Base-by-base conservation (phyloP, 139 green algal species). In the Micractinium conductrix region DNA sequence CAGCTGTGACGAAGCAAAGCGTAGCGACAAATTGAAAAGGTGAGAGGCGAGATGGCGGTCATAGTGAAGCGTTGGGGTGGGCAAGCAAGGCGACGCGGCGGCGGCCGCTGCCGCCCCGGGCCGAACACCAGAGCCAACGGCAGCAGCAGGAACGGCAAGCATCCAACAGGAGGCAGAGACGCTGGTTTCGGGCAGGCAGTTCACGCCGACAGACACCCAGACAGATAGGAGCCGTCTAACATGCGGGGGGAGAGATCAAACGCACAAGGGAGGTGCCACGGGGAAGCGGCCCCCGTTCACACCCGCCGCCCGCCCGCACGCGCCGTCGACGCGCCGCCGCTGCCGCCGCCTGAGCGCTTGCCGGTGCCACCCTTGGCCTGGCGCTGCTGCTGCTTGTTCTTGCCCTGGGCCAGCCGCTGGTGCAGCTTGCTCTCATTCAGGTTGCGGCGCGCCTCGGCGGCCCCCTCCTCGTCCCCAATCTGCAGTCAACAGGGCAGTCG, bases 381-480 rank as follows among this genome's bases (percentile, higher is more conserved):
- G 5, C 45, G 44, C 79, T 70, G 79, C 79, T 78, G 65, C 45
- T 84, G 65, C 45, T 50, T 53, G 40, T 63, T 62, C 22, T 4
- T 35, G 37, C 21, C 38, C 53, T 70, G 53, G 9, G 75, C 60
- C 37, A 81, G 37, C 16, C 75, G 53, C 37, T 81, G 50, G 50
- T 48, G 67, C 40, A 89, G 69, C 50, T 73, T 75, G 21, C 70
- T 60, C 40, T 38, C 48, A 35, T 86, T 68, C 26, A 81, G 80
- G 43, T 43, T 35, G 70, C 86, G 71, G 30, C 48, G 60, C 6
- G 73, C 62, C 73, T 87, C 86, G 30, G 80, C 80, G n/a, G 86
- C 86, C 35, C 86, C 86, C 69, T 78, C 43, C 65, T 65, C 71
- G 16, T 89, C 86, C 6, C 86, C 86, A 26, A 78, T 70, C 80